Evolutionary conservation across 2,329 filamentous ascomycete genomes (phyloP), one percentile per base, ranked within the genome.

Genomic region (Emmonsia crescens): DNA sequence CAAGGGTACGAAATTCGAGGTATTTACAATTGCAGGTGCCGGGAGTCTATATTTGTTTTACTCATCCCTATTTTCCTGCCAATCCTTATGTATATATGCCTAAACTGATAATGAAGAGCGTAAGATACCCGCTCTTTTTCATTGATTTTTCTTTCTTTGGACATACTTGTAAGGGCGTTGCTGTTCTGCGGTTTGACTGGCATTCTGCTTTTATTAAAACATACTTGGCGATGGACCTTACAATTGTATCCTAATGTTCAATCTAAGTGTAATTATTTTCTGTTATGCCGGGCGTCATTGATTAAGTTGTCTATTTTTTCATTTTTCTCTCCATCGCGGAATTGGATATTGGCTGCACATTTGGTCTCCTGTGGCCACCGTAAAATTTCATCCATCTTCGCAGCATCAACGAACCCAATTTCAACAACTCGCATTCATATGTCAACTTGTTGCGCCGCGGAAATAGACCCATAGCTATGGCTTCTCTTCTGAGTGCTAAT

Each of bases 401-500:
- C n/a, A 33, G 10, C 46, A 8, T 12, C 29, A 27, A 42, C 9
- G 29, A 49, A 48, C 33, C 33, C 24, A 52, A 31, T 16, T 60
- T 44, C 36, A 46, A 24, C 44, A 27, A 8, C 24, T 19, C 10
- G 8, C 21, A n/a, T 38, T 42, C 38, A 46, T 29, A 59, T 21
- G 38, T 51, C 57, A 51, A 49, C 29, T 29, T 49, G 31, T n/a
- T 56, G 33, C n/a, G n/a, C 21, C 16, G 9, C n/a, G 5, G 21
- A 40, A 14, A 38, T 56, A 56, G 29, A 21, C 29, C 27, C 33
- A 42, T 60, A 31, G 66, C 57, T 52, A 79, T 79, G 77, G 70
- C 77, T 19, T 75, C 75, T n/a, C 70, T 80, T 63, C 67, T 80
- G 31, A 77, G 76, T 38, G 68, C 64, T 58, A 71, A 68, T 21